phyloP scores from a whole-genome alignment of 371 early-diverging fungal genomes.

The Rhizomucor pusillus region DNA sequence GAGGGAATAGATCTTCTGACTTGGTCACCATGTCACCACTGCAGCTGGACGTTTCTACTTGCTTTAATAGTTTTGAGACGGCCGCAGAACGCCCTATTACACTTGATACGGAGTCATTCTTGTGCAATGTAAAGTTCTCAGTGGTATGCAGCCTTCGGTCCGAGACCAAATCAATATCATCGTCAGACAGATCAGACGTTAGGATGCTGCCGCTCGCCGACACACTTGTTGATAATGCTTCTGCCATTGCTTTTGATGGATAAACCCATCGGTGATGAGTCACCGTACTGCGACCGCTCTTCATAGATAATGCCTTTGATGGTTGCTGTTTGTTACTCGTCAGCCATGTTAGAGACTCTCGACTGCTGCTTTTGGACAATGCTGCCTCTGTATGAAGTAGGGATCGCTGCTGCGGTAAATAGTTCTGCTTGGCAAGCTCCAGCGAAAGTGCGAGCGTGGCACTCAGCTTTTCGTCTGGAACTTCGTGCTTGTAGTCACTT shows the following conservation, averaged over 20 bases:
- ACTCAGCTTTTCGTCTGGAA: background rate
- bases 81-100: conserved; percentile 2
- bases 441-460: background rate
- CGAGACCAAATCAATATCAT: background rate
- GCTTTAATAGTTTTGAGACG: background rate
- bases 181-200: conserved; percentile 4
- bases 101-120: background rate
- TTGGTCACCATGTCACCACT: conserved; percentile 3
- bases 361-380: no score
- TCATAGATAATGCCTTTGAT: background rate
- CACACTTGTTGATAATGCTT: conserved; percentile 5
- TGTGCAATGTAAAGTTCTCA: no score
- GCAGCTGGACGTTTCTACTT: background rate
- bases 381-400: no score
- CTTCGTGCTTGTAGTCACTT: background rate
- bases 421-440: background rate
- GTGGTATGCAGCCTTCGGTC: background rate
- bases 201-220: conserved; percentile 6
- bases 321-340: no score
- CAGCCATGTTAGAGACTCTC: no score
- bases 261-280: conserved; percentile 1
- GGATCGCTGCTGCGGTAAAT: no score
- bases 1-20: conserved; percentile 4
- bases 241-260: conserved; percentile 9
- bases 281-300: background rate